Conservation (phyloP, 306 rosid genomes). For the Malus sylvestris region DNA sequence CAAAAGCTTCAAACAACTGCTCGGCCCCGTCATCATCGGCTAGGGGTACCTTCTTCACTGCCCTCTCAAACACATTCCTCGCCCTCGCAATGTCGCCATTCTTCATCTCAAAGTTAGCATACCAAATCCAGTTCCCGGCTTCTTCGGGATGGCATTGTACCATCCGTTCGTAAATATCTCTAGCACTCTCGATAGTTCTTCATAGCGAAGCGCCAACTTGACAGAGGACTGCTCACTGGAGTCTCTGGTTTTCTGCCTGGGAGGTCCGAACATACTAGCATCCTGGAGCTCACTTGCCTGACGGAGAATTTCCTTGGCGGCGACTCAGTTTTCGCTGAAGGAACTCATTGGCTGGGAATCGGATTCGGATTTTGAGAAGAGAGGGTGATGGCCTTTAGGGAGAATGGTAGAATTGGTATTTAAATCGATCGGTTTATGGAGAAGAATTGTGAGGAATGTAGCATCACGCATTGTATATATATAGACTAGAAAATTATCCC, state of each 20-base stretch:
- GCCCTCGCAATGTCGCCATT: constrained; percentile 47
- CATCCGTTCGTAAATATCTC: constrained; percentile 53
- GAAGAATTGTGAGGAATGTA: too few species aligned
- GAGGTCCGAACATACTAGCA: too few species aligned
- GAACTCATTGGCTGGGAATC: background rate
- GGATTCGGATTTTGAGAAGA: background rate
- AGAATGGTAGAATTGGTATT: too few species aligned
- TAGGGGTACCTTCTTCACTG: constrained; percentile 44
- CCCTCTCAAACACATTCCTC: constrained; percentile 58
- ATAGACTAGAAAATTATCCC: too few species aligned
- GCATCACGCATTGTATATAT: too few species aligned
- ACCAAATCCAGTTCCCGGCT: constrained; percentile 62
- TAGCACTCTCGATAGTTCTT: constrained; percentile 54
- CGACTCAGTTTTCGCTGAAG: constrained; percentile 25
- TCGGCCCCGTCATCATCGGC: constrained; percentile 27
- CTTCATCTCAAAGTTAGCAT: constrained; percentile 79
- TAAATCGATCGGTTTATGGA: too few species aligned
- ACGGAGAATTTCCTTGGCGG: constrained; percentile 74
- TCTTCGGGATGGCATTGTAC: constrained; percentile 52
- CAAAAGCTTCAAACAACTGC: constrained; percentile 55
- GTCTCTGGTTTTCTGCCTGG: too few species aligned
- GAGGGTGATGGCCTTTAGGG: too few species aligned
- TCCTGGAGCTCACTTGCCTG: constrained; percentile 66
- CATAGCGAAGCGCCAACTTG: constrained; percentile 32
- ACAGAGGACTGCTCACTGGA: too few species aligned